Evolutionary conservation across 2,329 filamentous ascomycete genomes (phyloP).

Genomic region (Calonectria ilicicola): DNA sequence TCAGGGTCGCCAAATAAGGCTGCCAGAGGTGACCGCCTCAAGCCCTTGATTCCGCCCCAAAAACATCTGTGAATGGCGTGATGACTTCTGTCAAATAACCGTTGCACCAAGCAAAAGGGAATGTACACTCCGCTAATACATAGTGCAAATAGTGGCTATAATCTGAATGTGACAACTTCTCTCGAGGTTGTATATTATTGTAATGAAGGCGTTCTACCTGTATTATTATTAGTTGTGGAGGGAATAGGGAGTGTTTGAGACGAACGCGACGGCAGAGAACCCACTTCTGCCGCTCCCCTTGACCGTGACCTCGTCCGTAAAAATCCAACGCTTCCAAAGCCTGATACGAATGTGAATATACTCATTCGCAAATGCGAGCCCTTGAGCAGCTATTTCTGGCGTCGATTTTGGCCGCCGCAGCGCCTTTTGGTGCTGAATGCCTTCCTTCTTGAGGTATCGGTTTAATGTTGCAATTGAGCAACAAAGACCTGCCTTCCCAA

Average conservation of each 20-base stretch:
- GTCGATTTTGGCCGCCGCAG: not conserved
- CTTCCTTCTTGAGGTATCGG: not conserved
- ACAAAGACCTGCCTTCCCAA: not conserved
- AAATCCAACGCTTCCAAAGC: not conserved
- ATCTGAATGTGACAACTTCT: too few relatives aligned
- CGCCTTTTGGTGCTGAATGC: not conserved
- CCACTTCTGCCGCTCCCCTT: not conserved
- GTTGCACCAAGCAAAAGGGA: too few relatives aligned
- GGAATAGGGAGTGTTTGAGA: not conserved
- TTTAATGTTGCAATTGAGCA: not conserved
- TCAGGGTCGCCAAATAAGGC: too few relatives aligned
- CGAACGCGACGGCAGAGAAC: not conserved
- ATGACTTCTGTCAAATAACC: too few relatives aligned
- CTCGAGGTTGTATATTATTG: not conserved
- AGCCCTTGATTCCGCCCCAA: not conserved
- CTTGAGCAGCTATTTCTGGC: not conserved
- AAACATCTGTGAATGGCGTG: not conserved
- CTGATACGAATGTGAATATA: not conserved
- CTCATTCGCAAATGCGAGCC: not conserved
- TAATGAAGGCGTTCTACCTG: not conserved
- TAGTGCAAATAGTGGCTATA: too few relatives aligned
- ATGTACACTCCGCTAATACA: too few relatives aligned
- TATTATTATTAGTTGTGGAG: not conserved
- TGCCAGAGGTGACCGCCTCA: too few relatives aligned
- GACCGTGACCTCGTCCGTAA: not conserved